Evolutionary conservation across 768 basidiomycete species (phyloP), one percentile per base, ranked within the genome.

Genomic region (Podaxis sp.): DNA sequence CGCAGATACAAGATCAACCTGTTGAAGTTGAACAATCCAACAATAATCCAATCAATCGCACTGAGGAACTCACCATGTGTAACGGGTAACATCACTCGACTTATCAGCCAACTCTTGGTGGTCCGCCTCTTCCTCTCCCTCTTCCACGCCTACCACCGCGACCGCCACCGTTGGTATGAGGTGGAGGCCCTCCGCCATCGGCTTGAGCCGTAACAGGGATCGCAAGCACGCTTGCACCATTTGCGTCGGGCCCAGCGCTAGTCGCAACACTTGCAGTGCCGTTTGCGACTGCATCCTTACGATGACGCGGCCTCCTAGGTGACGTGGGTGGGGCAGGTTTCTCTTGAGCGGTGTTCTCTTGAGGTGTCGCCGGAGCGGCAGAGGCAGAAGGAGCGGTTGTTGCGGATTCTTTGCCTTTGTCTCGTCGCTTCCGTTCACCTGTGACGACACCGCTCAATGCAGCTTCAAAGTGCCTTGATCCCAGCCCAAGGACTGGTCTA

Each of bases 391-490:
- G 47, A 2, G 49, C 33, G 55, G 50, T 55, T 27, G 58, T 29
- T 22, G 52, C 63, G 13, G 63, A 47, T 37, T 69, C 68, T 51
- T 69, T 64, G 29, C 65, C 63, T 71, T 66, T 67, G 74, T 38
- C 65, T 71, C 47, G 69, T 72, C 38, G 61, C 58, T 59, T 68
- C 60, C 51, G 66, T 69, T 66, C 57, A 63, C 12, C 68, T 67
- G 37, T 62, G 66, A 3, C 84, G 0, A 85, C 84, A 0, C 87
- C 85, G 61, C 73, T 90, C 29, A 92, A 72, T 7, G 90, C 90
- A 6, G 85, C 89, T 66, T 90, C 89, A 57, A 92, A 87, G 13
- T 90, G 87, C 12, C 89, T 79, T 2, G 84, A 85, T 0, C 80
- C 86, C 7, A 88, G 69, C 0, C 88, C 88, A 36, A 91, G 73